Evolutionary conservation across 2,329 filamentous ascomycete species (phyloP), one percentile per base, ranked within the genome.

Genomic region (Pseudogymnoascus sp.): DNA sequence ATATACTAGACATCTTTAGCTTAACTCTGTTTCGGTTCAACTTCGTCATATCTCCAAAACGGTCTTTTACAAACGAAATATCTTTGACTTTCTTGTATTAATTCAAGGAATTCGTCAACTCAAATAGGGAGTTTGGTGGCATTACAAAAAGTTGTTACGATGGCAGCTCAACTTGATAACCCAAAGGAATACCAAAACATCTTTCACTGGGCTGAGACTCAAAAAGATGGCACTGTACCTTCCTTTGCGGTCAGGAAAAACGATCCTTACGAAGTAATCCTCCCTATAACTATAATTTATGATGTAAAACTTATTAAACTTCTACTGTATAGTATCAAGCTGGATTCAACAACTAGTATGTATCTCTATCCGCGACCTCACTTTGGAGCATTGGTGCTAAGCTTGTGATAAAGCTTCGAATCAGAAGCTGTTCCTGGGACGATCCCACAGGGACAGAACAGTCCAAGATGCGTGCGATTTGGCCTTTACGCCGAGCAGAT

Each of bases 141-240:
- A 8, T 7, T 34, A 34, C 31, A 11, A 34, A 34, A 8, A 9
- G 7, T 34, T 11, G 1, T 11, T 34, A 34, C 31, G 66, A 66
- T 66, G 65, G 21, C 65, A 12, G 31, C 63, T 37, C 61, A 62
- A 42, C 40, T n/a, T n/a, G 49, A 18, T 23, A 42, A 64, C 37
- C 56, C 62, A 4, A 61, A 71, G 43, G 78, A 82, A 46, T 82
- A 81, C 66, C 78, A 81, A 62, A 78, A 79, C 60, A 79, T 81
- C 68, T 81, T 82, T 65, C 80, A 82, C 69, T 85, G 83, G 83
- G 83, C 82, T 0, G 82, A 84, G 69, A 84, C 82, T n/a, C 83
- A 85, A 67, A 78, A 84, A 68, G 77, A 85, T 69, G 83, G 79
- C 0, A 69, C 75, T 0, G 78, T 84, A 25, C 82, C 82, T 9